phyloP scores from a whole-genome alignment of 768 basidiomycete species.

The Suillus plorans region DNA sequence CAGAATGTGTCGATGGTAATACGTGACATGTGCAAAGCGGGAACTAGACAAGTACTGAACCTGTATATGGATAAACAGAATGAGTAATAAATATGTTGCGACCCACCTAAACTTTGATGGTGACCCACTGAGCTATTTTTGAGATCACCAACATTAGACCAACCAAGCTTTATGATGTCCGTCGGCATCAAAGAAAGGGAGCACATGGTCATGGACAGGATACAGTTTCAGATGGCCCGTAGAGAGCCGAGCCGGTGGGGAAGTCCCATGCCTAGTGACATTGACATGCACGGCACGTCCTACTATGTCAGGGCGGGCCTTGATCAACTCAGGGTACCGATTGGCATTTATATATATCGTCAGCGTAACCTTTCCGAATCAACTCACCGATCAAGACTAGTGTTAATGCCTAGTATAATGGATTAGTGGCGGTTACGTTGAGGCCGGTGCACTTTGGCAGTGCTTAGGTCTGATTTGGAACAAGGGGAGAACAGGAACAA shows the following conservation, averaged over 20 bases:
- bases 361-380: background rate
- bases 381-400: background rate
- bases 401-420: background rate
- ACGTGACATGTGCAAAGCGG: background rate
- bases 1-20: background rate
- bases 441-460: background rate
- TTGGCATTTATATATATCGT: background rate
- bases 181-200: background rate
- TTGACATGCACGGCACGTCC: background rate
- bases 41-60: background rate
- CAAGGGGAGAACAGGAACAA: constrained; percentile 10
- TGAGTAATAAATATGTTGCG: background rate
- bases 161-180: background rate
- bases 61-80: background rate
- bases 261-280: background rate
- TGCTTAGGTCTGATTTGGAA: constrained; percentile 13
- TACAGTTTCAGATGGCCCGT: background rate
- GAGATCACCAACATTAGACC: background rate
- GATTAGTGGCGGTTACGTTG: constrained; percentile 3
- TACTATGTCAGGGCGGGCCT: background rate
- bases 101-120: background rate
- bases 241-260: background rate
- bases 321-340: background rate
- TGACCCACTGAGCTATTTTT: background rate
- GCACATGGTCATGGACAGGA: background rate